These are phyloP conservation scores for Phytophthora rubi DNA, from an alignment of 352 stramenopile genomes.

Conservation along the genomic window DNA sequence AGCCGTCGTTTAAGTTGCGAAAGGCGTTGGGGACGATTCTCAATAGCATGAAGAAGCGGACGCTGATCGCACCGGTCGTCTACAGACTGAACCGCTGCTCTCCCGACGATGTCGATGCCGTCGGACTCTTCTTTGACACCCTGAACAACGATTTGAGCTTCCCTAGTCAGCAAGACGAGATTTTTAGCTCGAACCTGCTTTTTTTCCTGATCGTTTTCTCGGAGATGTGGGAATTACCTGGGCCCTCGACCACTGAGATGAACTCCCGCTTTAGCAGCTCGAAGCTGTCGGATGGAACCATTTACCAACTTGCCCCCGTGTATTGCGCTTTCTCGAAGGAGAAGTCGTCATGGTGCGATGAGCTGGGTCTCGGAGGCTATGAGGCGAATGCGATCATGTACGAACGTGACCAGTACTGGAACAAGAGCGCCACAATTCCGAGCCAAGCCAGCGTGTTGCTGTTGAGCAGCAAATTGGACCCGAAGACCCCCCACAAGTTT, in stretches of 20 bases:
- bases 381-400: slow-evolving; percentile 31
- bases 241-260: slow-evolving; percentile 22
- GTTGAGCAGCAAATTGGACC: slow-evolving; percentile 48
- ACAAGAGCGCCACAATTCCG: slow-evolving; percentile 43
- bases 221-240: slow-evolving; percentile 46
- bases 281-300: slow-evolving; percentile 14
- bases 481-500: slow-evolving; percentile 55
- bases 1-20: slow-evolving; percentile 31
- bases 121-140: slow-evolving; percentile 7
- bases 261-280: slow-evolving; percentile 18
- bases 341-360: no score
- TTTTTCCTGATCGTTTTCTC: slow-evolving; percentile 52
- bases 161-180: slow-evolving; percentile 8
- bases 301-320: slow-evolving; percentile 16
- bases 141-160: slow-evolving; percentile 8
- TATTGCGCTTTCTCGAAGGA: slow-evolving; percentile 38
- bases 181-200: slow-evolving; percentile 35
- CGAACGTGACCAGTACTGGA: slow-evolving; percentile 55
- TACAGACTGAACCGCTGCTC: slow-evolving; percentile 40
- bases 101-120: slow-evolving; percentile 15
- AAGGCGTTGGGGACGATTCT: slow-evolving; percentile 33
- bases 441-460: slow-evolving; percentile 42
- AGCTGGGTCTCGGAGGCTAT: background rate
- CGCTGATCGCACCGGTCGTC: slow-evolving; percentile 34
- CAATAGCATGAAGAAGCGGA: slow-evolving; percentile 15